These are phyloP conservation scores for Carex kokanica DNA, from an alignment of 176 grass and related monocot species.

Conservation along the genomic window DNA sequence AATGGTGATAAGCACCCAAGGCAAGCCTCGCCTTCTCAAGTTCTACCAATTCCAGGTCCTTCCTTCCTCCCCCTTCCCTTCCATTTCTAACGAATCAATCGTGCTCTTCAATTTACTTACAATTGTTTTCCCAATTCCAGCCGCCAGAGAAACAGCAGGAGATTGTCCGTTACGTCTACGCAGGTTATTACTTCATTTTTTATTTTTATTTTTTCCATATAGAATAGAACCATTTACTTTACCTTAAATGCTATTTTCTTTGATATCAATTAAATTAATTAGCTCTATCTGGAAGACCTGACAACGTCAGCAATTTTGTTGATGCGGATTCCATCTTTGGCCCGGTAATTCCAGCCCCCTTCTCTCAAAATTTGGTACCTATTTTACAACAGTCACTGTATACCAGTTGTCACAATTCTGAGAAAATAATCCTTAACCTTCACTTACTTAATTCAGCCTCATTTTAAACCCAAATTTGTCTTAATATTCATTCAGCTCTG, in stretches of 20 bases:
- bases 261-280: neutral
- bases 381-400: neutral
- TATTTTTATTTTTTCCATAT: neutral
- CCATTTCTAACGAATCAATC: too few relatives aligned
- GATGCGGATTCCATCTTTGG: conserved; percentile 62
- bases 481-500: neutral
- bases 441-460: neutral
- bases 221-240: neutral
- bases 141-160: conserved; percentile 90
- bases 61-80: neutral
- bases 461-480: neutral
- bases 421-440: neutral
- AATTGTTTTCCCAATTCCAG: conserved; percentile 30
- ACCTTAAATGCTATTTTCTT: conserved; percentile 1
- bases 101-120: neutral
- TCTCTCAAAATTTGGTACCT: conserved; percentile 3
- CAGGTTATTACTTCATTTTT: conserved; percentile 39
- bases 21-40: conserved; percentile 82
- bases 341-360: conserved; percentile 40
- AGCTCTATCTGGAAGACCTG: conserved; percentile 78
- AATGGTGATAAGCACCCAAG: conserved; percentile 90
- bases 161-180: conserved; percentile 60
- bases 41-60: conserved; percentile 82
- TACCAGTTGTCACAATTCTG: neutral
- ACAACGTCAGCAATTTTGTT: conserved; percentile 76